phyloP scores from a whole-genome alignment of 176 grass and related monocot species.

The Stipa capillata region DNA sequence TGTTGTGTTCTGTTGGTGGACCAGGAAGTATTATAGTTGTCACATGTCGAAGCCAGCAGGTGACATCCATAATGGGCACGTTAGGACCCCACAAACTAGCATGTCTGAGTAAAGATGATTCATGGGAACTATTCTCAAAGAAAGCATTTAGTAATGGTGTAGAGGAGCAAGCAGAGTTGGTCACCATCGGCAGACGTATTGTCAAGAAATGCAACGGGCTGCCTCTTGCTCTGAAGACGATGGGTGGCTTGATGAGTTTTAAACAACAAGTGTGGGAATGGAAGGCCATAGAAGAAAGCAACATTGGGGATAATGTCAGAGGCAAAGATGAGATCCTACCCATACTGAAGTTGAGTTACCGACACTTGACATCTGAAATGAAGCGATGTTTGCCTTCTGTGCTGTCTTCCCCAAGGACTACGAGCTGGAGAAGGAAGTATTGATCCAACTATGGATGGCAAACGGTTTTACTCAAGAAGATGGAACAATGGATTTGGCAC shows the following conservation, averaged over 20 bases:
- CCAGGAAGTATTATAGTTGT: not conserved
- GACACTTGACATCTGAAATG: not conserved
- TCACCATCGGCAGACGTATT: not conserved
- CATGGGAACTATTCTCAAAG: not conserved
- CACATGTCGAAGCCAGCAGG: not conserved
- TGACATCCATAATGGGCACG: not conserved
- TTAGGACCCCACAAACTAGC: not conserved
- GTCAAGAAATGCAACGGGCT: not conserved
- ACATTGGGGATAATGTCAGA: not conserved
- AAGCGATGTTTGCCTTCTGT: constrained; percentile 10
- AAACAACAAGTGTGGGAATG: not conserved
- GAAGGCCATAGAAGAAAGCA: not conserved
- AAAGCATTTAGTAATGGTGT: not conserved
- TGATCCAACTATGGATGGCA: constrained; percentile 6
- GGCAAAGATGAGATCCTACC: not conserved
- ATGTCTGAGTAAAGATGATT: not conserved
- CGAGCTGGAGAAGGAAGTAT: not conserved
- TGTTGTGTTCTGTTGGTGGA: not conserved
- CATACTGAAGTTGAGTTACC: constrained; percentile 3
- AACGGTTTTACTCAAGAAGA: not conserved
- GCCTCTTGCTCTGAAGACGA: constrained; percentile 9
- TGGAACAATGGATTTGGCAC: not conserved
- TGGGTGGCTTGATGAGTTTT: constrained; percentile 17
- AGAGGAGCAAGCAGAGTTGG: not conserved
- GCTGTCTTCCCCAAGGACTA: not conserved